Evolutionary conservation across 495 filamentous ascomycete genomes (phyloP).

Genomic region (Lasiosphaeria ovina): DNA sequence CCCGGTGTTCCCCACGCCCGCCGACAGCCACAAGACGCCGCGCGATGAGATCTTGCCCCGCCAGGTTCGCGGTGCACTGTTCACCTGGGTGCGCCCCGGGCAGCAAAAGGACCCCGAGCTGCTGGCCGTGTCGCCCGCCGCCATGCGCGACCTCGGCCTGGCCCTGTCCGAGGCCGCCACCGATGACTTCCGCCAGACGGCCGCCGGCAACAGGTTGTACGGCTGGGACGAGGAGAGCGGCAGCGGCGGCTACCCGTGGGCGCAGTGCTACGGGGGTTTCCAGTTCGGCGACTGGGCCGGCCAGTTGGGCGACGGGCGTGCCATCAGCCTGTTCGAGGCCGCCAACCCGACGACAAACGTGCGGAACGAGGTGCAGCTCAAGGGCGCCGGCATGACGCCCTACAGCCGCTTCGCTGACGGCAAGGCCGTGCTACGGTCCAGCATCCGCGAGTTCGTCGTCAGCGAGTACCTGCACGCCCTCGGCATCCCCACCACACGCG

Average conservation of each 20-base stretch:
- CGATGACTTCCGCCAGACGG: conserved; percentile 70
- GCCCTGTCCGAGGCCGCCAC: conserved; percentile 61
- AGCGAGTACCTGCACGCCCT: conserved; percentile 84
- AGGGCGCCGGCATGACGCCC: conserved; percentile 88
- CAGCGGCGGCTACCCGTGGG: conserved; percentile 85
- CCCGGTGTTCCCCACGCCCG: conserved; percentile 74
- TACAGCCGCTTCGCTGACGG: conserved; percentile 98
- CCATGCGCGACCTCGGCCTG: conserved; percentile 77
- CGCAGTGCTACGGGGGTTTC: conserved; percentile 93
- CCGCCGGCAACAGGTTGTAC: conserved; percentile 76
- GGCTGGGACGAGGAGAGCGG: conserved; percentile 58
- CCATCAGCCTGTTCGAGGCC: conserved; percentile 88
- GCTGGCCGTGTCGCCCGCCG: conserved; percentile 71
- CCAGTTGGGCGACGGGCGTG: conserved; percentile 91
- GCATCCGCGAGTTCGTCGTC: conserved; percentile 90
- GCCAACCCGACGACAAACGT: conserved; percentile 70
- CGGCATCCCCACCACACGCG: conserved; percentile 80
- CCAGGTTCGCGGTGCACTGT: conserved; percentile 79
- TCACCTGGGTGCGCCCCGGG: conserved; percentile 87
- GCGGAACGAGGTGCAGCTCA: conserved; percentile 89
- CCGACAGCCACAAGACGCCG: conserved; percentile 73
- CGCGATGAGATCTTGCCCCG: conserved; percentile 75
- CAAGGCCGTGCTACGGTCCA: conserved; percentile 85
- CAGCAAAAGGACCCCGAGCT: conserved; percentile 67
- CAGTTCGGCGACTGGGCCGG: conserved; percentile 90